Percentiles rank a stretch among this genome's conserved stretches.
phyloP scores from a whole-genome alignment of 2,329 filamentous ascomycete species.

The Raffaelea deltoideospora region DNA sequence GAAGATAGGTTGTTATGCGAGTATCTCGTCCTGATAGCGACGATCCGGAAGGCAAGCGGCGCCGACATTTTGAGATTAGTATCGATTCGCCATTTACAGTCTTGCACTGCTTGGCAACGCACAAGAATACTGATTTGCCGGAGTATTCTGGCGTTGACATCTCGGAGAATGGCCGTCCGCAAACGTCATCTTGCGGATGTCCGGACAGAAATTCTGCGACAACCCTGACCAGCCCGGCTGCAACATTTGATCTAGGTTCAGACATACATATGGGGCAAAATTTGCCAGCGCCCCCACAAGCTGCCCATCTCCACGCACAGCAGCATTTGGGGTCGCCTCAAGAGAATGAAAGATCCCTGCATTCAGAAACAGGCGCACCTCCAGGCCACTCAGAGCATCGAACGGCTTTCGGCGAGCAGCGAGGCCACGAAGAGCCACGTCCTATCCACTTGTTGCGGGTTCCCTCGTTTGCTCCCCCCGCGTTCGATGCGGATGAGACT shows the following conservation, averaged over 20 bases:
- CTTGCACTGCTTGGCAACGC: slow-evolving; percentile 82
- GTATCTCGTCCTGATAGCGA: slow-evolving; percentile 71
- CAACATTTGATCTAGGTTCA: slow-evolving; percentile 35
- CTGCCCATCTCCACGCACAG: slow-evolving; percentile 31
- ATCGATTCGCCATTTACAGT: slow-evolving; percentile 93
- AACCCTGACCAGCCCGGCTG: slow-evolving; percentile 53
- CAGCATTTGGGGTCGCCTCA: too few relatives aligned
- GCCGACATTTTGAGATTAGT: slow-evolving; percentile 87
- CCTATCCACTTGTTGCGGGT: slow-evolving; percentile 74
- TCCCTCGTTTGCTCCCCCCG: slow-evolving; percentile 77
- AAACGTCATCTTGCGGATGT: slow-evolving; percentile 36
- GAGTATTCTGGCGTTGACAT: slow-evolving; percentile 48
- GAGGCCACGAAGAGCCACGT: slow-evolving; percentile 27
- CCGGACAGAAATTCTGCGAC: slow-evolving; percentile 28
- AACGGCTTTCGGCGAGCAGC: slow-evolving; percentile 18
- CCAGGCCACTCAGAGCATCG: slow-evolving; percentile 4
- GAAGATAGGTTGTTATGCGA: slow-evolving; percentile 69
- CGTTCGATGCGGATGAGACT: slow-evolving; percentile 68
- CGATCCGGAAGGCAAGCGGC: slow-evolving; percentile 55
- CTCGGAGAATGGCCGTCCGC: slow-evolving; percentile 28
- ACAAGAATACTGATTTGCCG: slow-evolving; percentile 74
- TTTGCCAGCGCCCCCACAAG: slow-evolving; percentile 35
- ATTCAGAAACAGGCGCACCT: too few relatives aligned
- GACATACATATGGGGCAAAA: slow-evolving; percentile 19
- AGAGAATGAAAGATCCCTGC: too few relatives aligned